Conservation (phyloP, 257 asterid species). For the Ilex asprella region DNA sequence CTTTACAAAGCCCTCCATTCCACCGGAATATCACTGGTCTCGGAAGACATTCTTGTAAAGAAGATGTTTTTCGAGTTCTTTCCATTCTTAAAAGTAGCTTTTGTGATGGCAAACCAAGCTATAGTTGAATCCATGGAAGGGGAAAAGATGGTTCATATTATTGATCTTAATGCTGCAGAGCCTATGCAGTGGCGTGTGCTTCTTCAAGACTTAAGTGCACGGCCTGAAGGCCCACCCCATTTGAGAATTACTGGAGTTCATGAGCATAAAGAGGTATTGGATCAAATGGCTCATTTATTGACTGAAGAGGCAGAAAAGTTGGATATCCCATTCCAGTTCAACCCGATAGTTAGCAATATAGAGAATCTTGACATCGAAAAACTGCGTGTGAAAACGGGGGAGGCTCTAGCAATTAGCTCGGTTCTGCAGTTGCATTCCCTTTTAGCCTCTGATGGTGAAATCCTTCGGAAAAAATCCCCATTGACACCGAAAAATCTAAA, state of each 20-base stretch:
- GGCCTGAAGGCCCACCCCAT: constrained; percentile 98
- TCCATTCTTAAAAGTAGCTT: constrained; percentile 75
- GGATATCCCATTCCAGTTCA: constrained; percentile 49
- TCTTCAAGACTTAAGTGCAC: constrained; percentile 82
- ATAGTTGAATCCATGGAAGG: constrained; percentile 96
- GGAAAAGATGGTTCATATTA: constrained; percentile 82
- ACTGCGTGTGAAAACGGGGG: constrained; percentile 82
- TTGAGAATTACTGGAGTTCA: constrained; percentile 79
- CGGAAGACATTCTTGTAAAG: constrained; percentile 59
- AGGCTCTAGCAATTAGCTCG: constrained; percentile 76
- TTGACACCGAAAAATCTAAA: constrained; percentile 25
- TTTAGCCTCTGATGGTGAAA: constrained; percentile 44
- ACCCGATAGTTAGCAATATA: constrained; percentile 53
- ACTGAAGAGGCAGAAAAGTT: constrained; percentile 58
- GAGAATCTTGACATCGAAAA: constrained; percentile 66
- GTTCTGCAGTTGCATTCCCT: constrained; percentile 65
- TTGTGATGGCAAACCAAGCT: constrained; percentile 71
- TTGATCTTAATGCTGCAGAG: constrained; percentile 66
- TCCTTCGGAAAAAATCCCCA: constrained; percentile 29
- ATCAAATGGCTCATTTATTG: constrained; percentile 74
- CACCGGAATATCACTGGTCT: constrained; percentile 31
- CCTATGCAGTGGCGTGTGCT: constrained; percentile 85
- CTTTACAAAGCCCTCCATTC: constrained; percentile 65
- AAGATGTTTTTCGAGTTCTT: constrained; percentile 73
- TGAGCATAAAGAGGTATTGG: constrained; percentile 60